Base-by-base conservation (phyloP, 2,329 filamentous ascomycete genomes). In the Xylariomycetidae sp. region DNA sequence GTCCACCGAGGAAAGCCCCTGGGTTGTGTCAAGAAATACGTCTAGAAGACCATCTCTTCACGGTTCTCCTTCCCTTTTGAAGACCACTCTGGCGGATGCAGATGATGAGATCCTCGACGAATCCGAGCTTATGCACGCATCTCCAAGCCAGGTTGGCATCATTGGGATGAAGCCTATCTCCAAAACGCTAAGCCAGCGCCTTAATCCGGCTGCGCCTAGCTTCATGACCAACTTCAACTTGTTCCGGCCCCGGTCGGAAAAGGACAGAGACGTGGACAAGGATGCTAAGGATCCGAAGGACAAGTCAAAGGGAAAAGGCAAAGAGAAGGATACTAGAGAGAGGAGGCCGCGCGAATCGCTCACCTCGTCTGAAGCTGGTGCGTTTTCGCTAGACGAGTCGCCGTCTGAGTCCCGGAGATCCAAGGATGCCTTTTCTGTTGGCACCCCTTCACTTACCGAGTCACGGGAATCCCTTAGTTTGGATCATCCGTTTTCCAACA, bases 171-270 rank as follows among this genome's bases (percentile, higher is more conserved):
- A 81, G 3, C 86, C 83, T 4, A 57, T 54, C 6, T 47, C 61
- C 24, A 66, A 57, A 65, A 68, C 29, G 66, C 68, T 50, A 64
- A 80, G 53, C 58, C 79, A 57, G 63, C 79, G 60, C 49, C 70
- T 96, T 18, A 96, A 98, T 50, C 92, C 92, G 6, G 76, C 85
- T 6, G 92, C 90, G 1, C 89, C 89, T 7, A 85, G 83, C 1
- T 96, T 96, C 56, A 90, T 83, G 60, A 80, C 73, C 8, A 73
- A 79, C 23, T 76, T 92, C 9, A 73, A 79, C 23, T 76, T 92
- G 38, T 75, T 79, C 48, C 67, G 70, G 4, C 56, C 56, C 19
- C 67, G 47, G 48, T 15, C 53, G 43, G 46, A 52, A 14, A 56
- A 42, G 27, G 53, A 54, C 10, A 57, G 47, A 33, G 51, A 56